Evolutionary conservation across 1,139 yeast genomes (phyloP).

Genomic region (Ogataea hybrid): DNA sequence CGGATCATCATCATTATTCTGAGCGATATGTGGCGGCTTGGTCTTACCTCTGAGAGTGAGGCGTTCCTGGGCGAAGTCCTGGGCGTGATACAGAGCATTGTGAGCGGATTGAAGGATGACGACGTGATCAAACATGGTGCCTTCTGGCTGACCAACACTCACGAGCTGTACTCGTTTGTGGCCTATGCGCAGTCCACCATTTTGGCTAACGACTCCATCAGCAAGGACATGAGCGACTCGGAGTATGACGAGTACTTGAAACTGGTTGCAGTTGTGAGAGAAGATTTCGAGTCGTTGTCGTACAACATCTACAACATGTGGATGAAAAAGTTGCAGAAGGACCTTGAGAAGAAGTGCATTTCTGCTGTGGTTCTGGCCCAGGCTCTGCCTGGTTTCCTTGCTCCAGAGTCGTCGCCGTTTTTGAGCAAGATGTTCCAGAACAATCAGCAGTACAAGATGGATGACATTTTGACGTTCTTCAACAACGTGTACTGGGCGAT

Average conservation of each 20-base stretch:
- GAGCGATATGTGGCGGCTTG: conserved; percentile 98
- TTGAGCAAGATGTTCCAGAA: conserved; percentile 71
- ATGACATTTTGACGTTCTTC: conserved; percentile 86
- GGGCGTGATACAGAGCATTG: conserved; percentile 81
- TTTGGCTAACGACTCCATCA: conserved; percentile 73
- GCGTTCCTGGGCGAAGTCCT: conserved; percentile 87
- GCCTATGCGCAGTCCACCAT: conserved; percentile 91
- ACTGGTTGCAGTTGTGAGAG: conserved; percentile 87
- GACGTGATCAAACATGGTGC: conserved; percentile 93
- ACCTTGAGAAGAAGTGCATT: conserved; percentile 86
- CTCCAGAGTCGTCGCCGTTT: conserved; percentile 84
- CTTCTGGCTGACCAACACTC: conserved; percentile 96
- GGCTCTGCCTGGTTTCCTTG: conserved; percentile 93
- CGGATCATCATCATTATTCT: conserved; percentile 88
- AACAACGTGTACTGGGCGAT: conserved; percentile 92
- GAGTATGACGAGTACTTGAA: conserved; percentile 91
- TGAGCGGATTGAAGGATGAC: conserved; percentile 70
- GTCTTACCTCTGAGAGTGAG: conserved; percentile 90
- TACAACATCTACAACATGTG: conserved; percentile 95
- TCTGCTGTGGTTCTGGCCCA: conserved; percentile 94
- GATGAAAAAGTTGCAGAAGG: conserved; percentile 95
- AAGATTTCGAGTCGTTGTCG: conserved; percentile 89
- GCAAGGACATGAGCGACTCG: conserved; percentile 83
- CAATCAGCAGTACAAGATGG: conserved; percentile 80
- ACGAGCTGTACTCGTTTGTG: conserved; percentile 92